phyloP scores from a whole-genome alignment of 352 stramenopile genomes.

The Globisporangium cederbergense region DNA sequence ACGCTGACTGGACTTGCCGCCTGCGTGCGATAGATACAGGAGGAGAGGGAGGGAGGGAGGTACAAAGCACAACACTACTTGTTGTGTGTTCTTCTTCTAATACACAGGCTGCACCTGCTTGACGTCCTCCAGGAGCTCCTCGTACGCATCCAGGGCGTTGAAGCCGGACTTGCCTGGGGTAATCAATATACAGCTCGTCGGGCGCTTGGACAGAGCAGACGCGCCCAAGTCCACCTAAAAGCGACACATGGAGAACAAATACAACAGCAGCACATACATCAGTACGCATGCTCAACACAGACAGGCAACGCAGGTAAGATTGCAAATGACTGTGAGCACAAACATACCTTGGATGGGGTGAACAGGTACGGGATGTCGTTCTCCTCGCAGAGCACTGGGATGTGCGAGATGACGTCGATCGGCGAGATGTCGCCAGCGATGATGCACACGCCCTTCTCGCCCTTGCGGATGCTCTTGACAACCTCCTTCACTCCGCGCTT shows the following conservation, averaged over 20 bases:
- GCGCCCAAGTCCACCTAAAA: slow-evolving; percentile 90
- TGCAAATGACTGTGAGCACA: slow-evolving; percentile 14
- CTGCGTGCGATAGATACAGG: slow-evolving; percentile 24
- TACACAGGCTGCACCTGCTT: slow-evolving; percentile 86
- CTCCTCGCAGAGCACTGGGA: slow-evolving; percentile 98
- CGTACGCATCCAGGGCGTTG: slow-evolving; percentile 85
- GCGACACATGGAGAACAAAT: slow-evolving; percentile 18
- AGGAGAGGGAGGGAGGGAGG: slow-evolving; percentile 5
- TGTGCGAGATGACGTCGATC: slow-evolving; percentile 99
- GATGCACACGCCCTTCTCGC: slow-evolving; percentile 97
- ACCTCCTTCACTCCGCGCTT: slow-evolving; percentile 99
- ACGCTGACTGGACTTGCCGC: slow-evolving; percentile 11
- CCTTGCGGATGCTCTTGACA: slow-evolving; percentile 97
- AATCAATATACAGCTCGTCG: slow-evolving; percentile 98
- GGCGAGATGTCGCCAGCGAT: slow-evolving; percentile 99
- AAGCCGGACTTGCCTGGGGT: slow-evolving; percentile 91
- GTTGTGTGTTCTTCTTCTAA: slow-evolving; percentile 37
- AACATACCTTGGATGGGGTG: slow-evolving; percentile 91
- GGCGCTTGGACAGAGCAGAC: slow-evolving; percentile 96
- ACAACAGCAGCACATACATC: not conserved
- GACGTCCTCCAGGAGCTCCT: slow-evolving; percentile 87
- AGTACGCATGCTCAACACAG: slow-evolving; percentile 2
- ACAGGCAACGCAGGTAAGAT: not conserved
- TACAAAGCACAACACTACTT: slow-evolving; percentile 17
- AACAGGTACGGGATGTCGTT: slow-evolving; percentile 99